Evolutionary conservation across 139 green algal species (phyloP).

Genomic region (Marvania coccoides): DNA sequence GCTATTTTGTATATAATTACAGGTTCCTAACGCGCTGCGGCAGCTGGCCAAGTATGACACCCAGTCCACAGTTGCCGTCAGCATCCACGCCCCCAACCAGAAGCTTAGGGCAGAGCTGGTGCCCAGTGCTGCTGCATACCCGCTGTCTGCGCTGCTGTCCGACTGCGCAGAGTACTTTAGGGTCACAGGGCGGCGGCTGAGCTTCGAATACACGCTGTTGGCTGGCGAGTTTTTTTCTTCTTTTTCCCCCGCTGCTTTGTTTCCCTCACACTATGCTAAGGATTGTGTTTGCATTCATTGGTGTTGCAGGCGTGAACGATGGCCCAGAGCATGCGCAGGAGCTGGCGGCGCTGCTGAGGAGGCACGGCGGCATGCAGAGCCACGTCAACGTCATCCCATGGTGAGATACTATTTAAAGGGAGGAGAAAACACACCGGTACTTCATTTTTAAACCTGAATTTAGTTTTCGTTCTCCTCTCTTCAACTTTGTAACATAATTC

Average conservation of each 20-base stretch:
- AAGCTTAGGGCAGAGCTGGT: constrained; percentile 59
- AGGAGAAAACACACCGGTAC: too few relatives aligned
- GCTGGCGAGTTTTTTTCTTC: too few relatives aligned
- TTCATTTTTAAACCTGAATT: not conserved
- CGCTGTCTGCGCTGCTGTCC: constrained; percentile 67
- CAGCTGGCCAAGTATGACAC: constrained; percentile 50
- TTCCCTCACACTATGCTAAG: too few relatives aligned
- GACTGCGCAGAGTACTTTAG: constrained; percentile 72
- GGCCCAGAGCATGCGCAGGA: constrained; percentile 52
- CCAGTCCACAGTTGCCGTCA: constrained; percentile 74
- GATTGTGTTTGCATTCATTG: too few relatives aligned
- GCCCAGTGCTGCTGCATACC: constrained; percentile 70
- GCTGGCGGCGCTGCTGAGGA: constrained; percentile 65
- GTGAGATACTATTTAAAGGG: too few relatives aligned
- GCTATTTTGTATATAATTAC: too few relatives aligned
- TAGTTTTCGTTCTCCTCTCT: too few relatives aligned
- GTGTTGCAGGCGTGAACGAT: constrained; percentile 87
- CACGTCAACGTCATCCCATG: constrained; percentile 96
- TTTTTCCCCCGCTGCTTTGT: too few relatives aligned
- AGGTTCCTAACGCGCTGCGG: constrained; percentile 63
- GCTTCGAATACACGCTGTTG: constrained; percentile 97
- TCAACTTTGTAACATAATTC: not conserved
- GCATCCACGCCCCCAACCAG: constrained; percentile 67
- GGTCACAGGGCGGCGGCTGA: constrained; percentile 76
- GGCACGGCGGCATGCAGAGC: constrained; percentile 38